Evolutionary conservation across 306 rosid genomes (phyloP).

Genomic region (Geum urbanum): DNA sequence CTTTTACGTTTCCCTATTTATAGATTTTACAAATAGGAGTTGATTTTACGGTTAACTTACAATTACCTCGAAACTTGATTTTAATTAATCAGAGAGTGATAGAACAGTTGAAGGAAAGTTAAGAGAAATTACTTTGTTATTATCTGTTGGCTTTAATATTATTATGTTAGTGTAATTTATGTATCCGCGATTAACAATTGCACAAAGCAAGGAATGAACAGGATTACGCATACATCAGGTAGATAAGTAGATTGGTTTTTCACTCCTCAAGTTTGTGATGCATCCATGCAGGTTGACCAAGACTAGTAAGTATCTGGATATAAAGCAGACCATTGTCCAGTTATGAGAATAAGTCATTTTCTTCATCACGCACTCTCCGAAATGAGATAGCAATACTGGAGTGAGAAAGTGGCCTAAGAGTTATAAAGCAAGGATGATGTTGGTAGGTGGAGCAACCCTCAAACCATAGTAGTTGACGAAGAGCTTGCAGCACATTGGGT

Average conservation of each 20-base stretch:
- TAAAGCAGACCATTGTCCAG: neutral
- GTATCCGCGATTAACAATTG: too few relatives aligned
- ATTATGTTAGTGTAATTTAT: too few relatives aligned
- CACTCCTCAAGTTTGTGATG: neutral
- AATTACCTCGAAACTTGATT: too few relatives aligned
- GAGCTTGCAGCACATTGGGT: slow-evolving; percentile 30
- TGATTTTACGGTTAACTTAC: too few relatives aligned
- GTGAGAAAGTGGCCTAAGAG: slow-evolving; percentile 22
- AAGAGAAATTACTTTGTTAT: too few relatives aligned
- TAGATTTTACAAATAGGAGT: too few relatives aligned
- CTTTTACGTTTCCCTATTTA: too few relatives aligned
- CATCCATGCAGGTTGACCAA: neutral
- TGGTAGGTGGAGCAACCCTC: slow-evolving; percentile 44
- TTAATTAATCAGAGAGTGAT: too few relatives aligned
- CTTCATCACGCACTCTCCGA: slow-evolving; percentile 1
- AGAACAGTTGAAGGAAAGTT: too few relatives aligned
- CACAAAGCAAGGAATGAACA: too few relatives aligned
- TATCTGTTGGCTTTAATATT: too few relatives aligned
- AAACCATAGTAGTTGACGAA: slow-evolving; percentile 43
- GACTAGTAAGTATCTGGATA: neutral
- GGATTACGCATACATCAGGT: too few relatives aligned
- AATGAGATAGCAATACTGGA: slow-evolving; percentile 9
- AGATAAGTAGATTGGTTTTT: neutral
- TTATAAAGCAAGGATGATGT: slow-evolving; percentile 39
- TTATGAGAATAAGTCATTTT: neutral